Base-by-base conservation (phyloP, 2,329 filamentous ascomycete species). In the Fonsecaea monophora region DNA sequence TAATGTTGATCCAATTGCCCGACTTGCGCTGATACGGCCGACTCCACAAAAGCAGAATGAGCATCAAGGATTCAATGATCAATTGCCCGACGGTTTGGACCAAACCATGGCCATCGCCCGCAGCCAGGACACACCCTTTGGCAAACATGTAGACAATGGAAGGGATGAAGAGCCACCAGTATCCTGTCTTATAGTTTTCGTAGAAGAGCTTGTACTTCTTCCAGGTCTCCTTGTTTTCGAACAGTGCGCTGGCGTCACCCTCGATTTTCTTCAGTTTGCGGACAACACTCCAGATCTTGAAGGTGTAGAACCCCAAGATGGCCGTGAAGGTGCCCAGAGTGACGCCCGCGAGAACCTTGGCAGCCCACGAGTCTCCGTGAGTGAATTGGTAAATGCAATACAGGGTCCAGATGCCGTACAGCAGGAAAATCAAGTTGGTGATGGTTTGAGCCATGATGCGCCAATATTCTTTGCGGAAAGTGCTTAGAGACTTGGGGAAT, bases 311-410 rank as follows among this genome's bases (percentile, higher is more conserved):
- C 6, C 76, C 85, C n/a, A 99, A 82, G 42, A 97, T 78, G 15
- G 79, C 87, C 0, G 94, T 97, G 77, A 98, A 98, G 4, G 94
- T 74, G 2, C 79, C 87, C 1, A 98, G 85, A 0, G 93, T 97
- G 18, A 96, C 81, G 67, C 85, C 94, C 15, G 95, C 95, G 32
- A 98, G 87, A 0, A 86, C 73, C 78, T 96, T 95, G 54, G 93
- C 94, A 7, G 90, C 92, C 94, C 94, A 97, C 0, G 94, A 98
- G 78, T 98, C 95, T 66, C 94, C 94, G 50, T 89, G 86, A 1
- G 90, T 95, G 79, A 98, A 97, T 77, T 99, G 95, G 79, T 94
- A 98, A 69, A 99, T 87, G 78, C 94, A 98, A 80, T 97, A 98
- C 53, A 98, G 82, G 0, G 93, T 92, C 95, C 95, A 98, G 68